Evolutionary conservation across 1,284 basidiomycete species (phyloP).

Genomic region (Fomitopsis betulina): DNA sequence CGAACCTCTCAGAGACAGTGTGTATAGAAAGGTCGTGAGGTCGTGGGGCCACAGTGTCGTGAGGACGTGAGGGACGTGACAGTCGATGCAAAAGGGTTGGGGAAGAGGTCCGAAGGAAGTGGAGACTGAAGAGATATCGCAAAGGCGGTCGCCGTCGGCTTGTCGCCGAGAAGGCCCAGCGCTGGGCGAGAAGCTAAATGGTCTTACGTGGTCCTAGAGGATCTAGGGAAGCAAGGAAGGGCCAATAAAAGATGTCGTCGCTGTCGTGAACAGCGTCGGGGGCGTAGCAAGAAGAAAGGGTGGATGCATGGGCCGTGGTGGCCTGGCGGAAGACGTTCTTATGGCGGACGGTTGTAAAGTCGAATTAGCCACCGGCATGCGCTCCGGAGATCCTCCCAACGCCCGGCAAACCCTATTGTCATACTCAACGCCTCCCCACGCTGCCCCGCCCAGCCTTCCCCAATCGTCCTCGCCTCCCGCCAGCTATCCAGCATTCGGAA

Average conservation of each 20-base stretch:
- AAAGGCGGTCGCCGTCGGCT: background rate
- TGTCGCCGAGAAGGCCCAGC: background rate
- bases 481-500: too few species aligned
- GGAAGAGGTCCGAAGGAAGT: background rate
- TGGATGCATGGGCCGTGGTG: background rate
- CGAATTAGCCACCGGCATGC: constrained; percentile 2
- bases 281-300: background rate
- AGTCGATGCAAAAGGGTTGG: background rate
- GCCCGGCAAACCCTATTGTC: background rate
- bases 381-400: constrained; percentile 1
- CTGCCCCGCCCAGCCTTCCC: background rate
- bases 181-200: background rate
- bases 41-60: background rate
- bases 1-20: background rate
- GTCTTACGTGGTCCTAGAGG: background rate
- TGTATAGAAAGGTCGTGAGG: background rate
- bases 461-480: background rate
- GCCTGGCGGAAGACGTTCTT: constrained; percentile 5
- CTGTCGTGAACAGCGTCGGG: background rate
- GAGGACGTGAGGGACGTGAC: background rate
- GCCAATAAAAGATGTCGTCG: background rate
- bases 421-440: constrained; percentile 2
- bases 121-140: background rate
- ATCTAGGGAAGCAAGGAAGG: background rate
- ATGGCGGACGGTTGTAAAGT: constrained; percentile 2